Evolutionary conservation across 1,139 yeast genomes (phyloP).

Genomic region (Debaryomyces sp.): DNA sequence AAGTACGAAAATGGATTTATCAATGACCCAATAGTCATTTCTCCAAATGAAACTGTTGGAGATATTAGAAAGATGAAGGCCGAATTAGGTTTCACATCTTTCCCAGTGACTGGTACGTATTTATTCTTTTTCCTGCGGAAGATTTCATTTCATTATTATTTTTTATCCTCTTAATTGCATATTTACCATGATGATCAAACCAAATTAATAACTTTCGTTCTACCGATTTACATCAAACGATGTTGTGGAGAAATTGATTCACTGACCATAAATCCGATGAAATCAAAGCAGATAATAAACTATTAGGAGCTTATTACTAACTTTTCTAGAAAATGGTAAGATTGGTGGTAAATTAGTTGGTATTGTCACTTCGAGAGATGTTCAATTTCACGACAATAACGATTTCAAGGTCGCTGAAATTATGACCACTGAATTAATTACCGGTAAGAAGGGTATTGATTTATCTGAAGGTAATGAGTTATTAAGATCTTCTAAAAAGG

Average conservation of each 20-base stretch:
- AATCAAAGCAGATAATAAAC: background rate
- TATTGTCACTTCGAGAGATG: constrained; percentile 95
- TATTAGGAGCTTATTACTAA: constrained; percentile 24
- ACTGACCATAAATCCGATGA: constrained; percentile 31
- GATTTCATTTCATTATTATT: constrained; percentile 13
- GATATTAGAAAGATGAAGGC: constrained; percentile 75
- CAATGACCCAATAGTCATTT: constrained; percentile 86
- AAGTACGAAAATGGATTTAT: constrained; percentile 97
- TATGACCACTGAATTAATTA: constrained; percentile 88
- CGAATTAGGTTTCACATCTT: constrained; percentile 88
- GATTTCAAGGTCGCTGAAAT: constrained; percentile 65
- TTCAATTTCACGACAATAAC: constrained; percentile 87
- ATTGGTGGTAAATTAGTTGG: constrained; percentile 91
- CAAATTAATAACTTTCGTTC: constrained; percentile 94
- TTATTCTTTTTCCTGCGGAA: constrained; percentile 1
- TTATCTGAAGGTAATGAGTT: constrained; percentile 87
- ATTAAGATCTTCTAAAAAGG: constrained; percentile 92
- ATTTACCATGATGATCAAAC: constrained; percentile 61
- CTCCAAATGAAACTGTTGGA: constrained; percentile 76
- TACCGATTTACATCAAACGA: constrained; percentile 97
- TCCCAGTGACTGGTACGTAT: constrained; percentile 98
- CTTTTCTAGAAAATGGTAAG: constrained; percentile 71
- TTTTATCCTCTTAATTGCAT: constrained; percentile 9
- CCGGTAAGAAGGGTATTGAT: constrained; percentile 81
- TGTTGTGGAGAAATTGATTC: constrained; percentile 78